These are phyloP conservation scores for Miscanthus lutarioriparius DNA, from an alignment of 176 grass and related monocot species.

Conservation along the genomic window DNA sequence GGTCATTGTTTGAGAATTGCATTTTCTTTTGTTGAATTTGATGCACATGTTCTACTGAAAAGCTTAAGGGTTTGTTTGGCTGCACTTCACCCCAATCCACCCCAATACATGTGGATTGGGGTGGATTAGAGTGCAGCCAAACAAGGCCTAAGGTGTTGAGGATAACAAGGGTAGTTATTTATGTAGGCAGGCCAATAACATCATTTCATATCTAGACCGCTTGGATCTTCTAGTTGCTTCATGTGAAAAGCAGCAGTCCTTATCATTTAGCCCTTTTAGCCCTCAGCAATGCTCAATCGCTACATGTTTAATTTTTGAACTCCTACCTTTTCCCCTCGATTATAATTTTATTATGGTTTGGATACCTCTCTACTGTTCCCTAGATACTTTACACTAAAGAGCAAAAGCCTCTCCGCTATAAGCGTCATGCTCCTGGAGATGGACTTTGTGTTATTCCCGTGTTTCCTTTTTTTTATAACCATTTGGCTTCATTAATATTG, in stretches of 20 bases:
- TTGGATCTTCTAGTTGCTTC: neutral
- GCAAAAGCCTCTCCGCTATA: neutral
- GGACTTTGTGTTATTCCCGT: slow-evolving; percentile 11
- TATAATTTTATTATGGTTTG: slow-evolving; percentile 7
- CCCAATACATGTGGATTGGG: neutral
- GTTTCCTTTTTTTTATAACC: slow-evolving; percentile 35
- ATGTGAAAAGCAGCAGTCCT: neutral
- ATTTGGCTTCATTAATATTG: slow-evolving; percentile 15
- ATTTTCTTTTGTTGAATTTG: slow-evolving; percentile 23
- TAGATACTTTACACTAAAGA: slow-evolving; percentile 21
- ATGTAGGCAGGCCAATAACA: neutral
- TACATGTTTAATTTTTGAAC: slow-evolving; percentile 11
- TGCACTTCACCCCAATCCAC: neutral
- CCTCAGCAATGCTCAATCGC: neutral
- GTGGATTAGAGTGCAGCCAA: neutral
- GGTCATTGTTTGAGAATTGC: neutral
- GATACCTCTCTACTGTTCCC: neutral
- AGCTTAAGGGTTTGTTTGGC: neutral
- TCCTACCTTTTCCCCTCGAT: neutral
- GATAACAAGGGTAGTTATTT: neutral
- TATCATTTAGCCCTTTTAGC: slow-evolving; percentile 10
- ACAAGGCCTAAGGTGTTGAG: neutral
- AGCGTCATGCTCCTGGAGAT: slow-evolving; percentile 6
- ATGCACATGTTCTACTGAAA: neutral
- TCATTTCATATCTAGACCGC: neutral